Base-by-base conservation (phyloP, 176 grass and related monocot genomes). In the Cymbopogon citratus region DNA sequence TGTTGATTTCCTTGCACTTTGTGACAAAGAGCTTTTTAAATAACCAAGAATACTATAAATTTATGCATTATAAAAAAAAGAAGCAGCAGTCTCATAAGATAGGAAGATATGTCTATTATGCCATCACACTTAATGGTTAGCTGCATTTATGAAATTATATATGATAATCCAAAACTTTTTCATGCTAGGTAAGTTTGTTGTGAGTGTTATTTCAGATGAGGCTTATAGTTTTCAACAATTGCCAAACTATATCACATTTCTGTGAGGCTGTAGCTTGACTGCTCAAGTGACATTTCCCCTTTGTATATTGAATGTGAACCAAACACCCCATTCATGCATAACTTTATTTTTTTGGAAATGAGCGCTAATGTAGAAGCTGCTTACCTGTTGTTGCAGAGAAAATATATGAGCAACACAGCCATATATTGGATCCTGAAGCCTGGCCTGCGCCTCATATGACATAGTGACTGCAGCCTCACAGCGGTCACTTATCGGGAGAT, bases 391-490 rank as follows among this genome's bases (percentile, higher is more conserved):
- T 81, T 98, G 90, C 62, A 98, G 92, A 7, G 95, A 89, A 40
- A 98, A 93, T 71, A 98, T 98, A 52, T 95, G 95, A 2, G 95
- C 54, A 2, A 98, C 95, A 29, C 95, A 98, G 3, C 95, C 92
- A 70, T 95, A 93, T 71, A 93, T 81, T 35, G 95, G 95, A 66
- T 98, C 86, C 24, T 81, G 80, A 24, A 93, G 79, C 86, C 95
- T 87, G 62, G 95, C 92, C n/a, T 95, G 92, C 12, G 95, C 92
- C 92, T 98, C 92, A 3, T 98, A 98, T 56, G 95, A 93, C 79
- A 98, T 89, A 65, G 92, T 91, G 73, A 89, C 78, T 25, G 95
- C 92, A 3, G 95, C 95, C 69, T 95, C 92, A 0, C 81, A 71
- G 33, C 95, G 88, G 66, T 95, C 90, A 69, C 79, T 84, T n/a